Evolutionary conservation across 306 rosid species (phyloP).

Genomic region (Benincasa hispida): DNA sequence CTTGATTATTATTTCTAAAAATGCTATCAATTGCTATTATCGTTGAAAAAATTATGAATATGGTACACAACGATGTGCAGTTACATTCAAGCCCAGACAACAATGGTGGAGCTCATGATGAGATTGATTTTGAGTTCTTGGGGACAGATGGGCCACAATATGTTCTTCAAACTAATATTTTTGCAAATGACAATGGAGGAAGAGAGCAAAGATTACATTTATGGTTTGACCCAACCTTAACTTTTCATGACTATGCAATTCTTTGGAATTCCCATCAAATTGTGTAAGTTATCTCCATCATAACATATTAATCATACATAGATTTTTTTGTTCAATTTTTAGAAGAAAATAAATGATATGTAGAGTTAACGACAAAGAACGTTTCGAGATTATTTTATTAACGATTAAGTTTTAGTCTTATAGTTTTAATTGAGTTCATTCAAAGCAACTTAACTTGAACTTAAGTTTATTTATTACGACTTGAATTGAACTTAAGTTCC

Average conservation of each 20-base stretch:
- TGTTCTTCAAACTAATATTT: conserved; percentile 11
- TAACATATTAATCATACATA: too few species aligned
- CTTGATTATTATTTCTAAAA: too few species aligned
- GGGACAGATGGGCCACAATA: neutral
- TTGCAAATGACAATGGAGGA: conserved; percentile 5
- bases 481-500: too few species aligned
- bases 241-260: conserved; percentile 13
- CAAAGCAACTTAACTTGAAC: too few species aligned
- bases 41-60: neutral
- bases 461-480: too few species aligned
- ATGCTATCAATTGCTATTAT: too few species aligned
- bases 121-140: conserved; percentile 21
- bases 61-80: neutral
- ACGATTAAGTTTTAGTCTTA: too few species aligned
- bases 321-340: too few species aligned
- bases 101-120: neutral
- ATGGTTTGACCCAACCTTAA: conserved; percentile 16
- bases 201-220: conserved; percentile 16
- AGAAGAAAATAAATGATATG: too few species aligned
- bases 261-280: conserved; percentile 20
- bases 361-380: too few species aligned
- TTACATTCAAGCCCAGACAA: neutral
- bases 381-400: too few species aligned
- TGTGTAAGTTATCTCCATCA: neutral
- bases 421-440: too few species aligned